Conservation (phyloP, 257 asterid genomes). For the Salvia miltiorrhiza region DNA sequence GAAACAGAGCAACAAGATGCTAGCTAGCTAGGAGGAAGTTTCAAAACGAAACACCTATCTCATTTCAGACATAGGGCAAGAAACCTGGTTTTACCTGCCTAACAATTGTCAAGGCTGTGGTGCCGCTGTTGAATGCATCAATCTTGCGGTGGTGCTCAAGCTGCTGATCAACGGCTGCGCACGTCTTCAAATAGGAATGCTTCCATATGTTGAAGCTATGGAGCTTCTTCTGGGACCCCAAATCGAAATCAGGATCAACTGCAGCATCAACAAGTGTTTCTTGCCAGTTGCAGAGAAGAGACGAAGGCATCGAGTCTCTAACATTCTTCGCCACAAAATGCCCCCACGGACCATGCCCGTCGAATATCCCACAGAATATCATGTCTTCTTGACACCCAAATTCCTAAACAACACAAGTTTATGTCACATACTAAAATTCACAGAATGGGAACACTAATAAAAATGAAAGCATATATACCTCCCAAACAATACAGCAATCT, state of each 20-base stretch:
- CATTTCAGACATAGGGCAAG: not conserved
- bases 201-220: slow-evolving; percentile 70
- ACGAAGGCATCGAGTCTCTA: slow-evolving; percentile 68
- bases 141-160: slow-evolving; percentile 68
- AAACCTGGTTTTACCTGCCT: slow-evolving; percentile 58
- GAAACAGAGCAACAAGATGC: not conserved
- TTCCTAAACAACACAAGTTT: slow-evolving; percentile 36
- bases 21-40: not conserved
- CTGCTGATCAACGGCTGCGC: slow-evolving; percentile 84
- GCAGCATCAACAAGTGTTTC: slow-evolving; percentile 67
- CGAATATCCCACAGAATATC: slow-evolving; percentile 94
- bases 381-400: slow-evolving; percentile 96
- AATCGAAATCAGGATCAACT: slow-evolving; percentile 40
- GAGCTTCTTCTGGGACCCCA: slow-evolving; percentile 52
- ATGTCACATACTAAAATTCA: not conserved
- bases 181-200: slow-evolving; percentile 73
- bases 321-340: slow-evolving; percentile 85
- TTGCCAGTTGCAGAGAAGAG: slow-evolving; percentile 81
- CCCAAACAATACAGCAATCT: slow-evolving; percentile 91
- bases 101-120: slow-evolving; percentile 81
- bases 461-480: slow-evolving; percentile 50
- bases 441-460: not conserved
- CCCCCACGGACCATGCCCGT: slow-evolving; percentile 99
- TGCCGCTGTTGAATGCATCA: slow-evolving; percentile 80
- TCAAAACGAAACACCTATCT: not conserved